Conservation (phyloP, 1,284 basidiomycete genomes). For the Athelia psychrophila region DNA sequence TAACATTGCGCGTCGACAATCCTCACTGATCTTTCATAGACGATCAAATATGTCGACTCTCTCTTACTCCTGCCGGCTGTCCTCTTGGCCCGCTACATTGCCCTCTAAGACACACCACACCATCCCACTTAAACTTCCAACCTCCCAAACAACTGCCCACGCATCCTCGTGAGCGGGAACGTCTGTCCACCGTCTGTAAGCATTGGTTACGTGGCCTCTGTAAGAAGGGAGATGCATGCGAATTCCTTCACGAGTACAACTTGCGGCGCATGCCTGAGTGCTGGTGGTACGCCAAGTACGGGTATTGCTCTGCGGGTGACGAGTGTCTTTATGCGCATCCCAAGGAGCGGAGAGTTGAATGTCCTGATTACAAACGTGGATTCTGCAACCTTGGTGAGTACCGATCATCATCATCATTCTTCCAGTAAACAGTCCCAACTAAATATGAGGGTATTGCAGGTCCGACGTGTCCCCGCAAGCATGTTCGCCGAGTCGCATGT, state of each 20-base stretch:
- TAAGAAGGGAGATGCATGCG: slow-evolving; percentile 98
- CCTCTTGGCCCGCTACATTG: slow-evolving; percentile 86
- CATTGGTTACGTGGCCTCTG: slow-evolving; percentile 98
- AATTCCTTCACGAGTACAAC: slow-evolving; percentile 99
- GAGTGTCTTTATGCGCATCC: slow-evolving; percentile 98
- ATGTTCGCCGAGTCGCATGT: slow-evolving; percentile 89
- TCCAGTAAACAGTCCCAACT: no score
- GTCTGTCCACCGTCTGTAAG: slow-evolving; percentile 95
- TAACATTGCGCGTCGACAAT: slow-evolving; percentile 2
- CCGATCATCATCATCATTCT: no score
- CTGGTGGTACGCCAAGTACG: slow-evolving; percentile 98
- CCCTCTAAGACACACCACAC: slow-evolving; percentile 86
- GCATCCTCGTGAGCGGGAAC: slow-evolving; percentile 82
- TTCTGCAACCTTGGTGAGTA: slow-evolving; percentile 88
- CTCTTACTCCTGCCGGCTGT: slow-evolving; percentile 78
- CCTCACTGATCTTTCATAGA: slow-evolving; percentile 44
- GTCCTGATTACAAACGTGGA: slow-evolving; percentile 93
- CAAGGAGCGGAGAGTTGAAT: slow-evolving; percentile 91
- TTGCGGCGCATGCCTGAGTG: slow-evolving; percentile 99
- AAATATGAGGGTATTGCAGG: slow-evolving; percentile 43
- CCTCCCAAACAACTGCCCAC: slow-evolving; percentile 78
- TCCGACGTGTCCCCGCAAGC: slow-evolving; percentile 88
- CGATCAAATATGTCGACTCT: slow-evolving; percentile 87
- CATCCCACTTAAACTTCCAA: slow-evolving; percentile 85
- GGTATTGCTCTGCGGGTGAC: slow-evolving; percentile 97